Base-by-base conservation (phyloP, 108 stramenopile genomes). In the Aurantiochytrium sp. region DNA sequence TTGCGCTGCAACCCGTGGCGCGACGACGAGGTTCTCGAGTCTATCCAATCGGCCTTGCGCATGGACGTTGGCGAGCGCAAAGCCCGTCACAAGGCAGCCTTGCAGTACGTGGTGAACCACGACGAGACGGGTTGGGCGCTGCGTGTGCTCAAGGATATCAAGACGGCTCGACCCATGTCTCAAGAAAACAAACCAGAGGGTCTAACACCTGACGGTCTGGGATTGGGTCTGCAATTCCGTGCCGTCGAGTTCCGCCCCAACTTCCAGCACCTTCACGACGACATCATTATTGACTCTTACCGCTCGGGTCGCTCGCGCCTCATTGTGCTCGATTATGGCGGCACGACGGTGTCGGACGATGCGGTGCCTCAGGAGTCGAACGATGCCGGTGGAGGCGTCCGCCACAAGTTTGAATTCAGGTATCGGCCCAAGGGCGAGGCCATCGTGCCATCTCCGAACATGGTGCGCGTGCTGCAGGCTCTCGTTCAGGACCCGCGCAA, bases 101-200 rank as follows among this genome's bases (percentile, higher is more conserved):
- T 94, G 44, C 96, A 97, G 73, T 99, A 98, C 93, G 97, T 98
- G 45, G 95, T 91, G 23, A 90, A 96, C 44, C 96, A 97, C n/a
- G 98, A 97, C 19, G 98, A 97, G 5, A 95, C 96, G 90, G 94
- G 96, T 25, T 99, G 98, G 98, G 98, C 95, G 47, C 60, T 92
- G 58, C 91, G 90, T 25, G 92, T 92, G 43, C 89, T 95, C 43
- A 64, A 94, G 44, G 98, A 99, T 73, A 88, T 99, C 58, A 95
- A 95, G 92, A 64, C 73, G 6, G 91, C 94, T 16, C 45, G 76
- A 18, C 76, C 76, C 19, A 47, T 83, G 76, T 5, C 57, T 57
- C 8, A 87, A 89, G 72, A 90, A 59, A 19, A 35, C 72, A 59
- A 90, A 91, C 83, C 69, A 72, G 87, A 87, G 45, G 60, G 51